These are phyloP conservation scores for Celoporthe dispersa DNA, from an alignment of 2,329 filamentous ascomycete species.

Conservation along the genomic window DNA sequence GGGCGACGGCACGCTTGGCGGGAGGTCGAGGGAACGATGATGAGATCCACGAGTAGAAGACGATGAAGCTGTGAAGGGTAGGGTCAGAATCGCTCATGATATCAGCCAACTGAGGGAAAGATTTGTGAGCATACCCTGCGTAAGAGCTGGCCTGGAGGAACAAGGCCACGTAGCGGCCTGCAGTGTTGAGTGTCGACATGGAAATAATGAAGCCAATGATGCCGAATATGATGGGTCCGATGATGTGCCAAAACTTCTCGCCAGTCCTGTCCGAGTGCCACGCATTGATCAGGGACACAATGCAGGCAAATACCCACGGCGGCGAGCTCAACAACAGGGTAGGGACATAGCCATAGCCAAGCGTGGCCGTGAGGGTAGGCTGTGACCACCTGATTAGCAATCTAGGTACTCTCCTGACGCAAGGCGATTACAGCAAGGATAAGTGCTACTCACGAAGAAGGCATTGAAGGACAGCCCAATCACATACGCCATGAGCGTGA, in stretches of 20 bases:
- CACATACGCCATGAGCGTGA: constrained; percentile 65
- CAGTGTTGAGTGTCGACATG: constrained; percentile 60
- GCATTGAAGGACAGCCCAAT: constrained; percentile 62
- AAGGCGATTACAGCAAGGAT: neutral
- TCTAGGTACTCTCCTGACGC: neutral
- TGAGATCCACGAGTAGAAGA: constrained; percentile 63
- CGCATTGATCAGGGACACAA: constrained; percentile 58
- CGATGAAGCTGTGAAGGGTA: constrained; percentile 47
- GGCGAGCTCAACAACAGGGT: constrained; percentile 61
- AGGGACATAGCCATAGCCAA: constrained; percentile 56
- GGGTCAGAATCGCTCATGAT: constrained; percentile 44
- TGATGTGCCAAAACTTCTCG: constrained; percentile 65
- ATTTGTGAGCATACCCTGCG: constrained; percentile 44
- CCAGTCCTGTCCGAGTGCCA: constrained; percentile 60
- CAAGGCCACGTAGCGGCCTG: constrained; percentile 63
- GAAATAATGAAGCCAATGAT: constrained; percentile 62
- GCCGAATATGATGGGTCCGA: constrained; percentile 56
- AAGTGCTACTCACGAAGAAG: constrained; percentile 51
- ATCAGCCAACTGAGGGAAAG: constrained; percentile 29
- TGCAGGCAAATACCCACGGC: constrained; percentile 62
- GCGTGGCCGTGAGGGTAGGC: constrained; percentile 56
- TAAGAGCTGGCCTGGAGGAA: constrained; percentile 64
- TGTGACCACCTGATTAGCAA: constrained; percentile 29
- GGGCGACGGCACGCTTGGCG: constrained; percentile 64
- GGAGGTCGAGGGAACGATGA: constrained; percentile 62